These are phyloP conservation scores for Eremothecium cymbalariae DNA, from an alignment of 1,139 yeast species.

Conservation along the genomic window DNA sequence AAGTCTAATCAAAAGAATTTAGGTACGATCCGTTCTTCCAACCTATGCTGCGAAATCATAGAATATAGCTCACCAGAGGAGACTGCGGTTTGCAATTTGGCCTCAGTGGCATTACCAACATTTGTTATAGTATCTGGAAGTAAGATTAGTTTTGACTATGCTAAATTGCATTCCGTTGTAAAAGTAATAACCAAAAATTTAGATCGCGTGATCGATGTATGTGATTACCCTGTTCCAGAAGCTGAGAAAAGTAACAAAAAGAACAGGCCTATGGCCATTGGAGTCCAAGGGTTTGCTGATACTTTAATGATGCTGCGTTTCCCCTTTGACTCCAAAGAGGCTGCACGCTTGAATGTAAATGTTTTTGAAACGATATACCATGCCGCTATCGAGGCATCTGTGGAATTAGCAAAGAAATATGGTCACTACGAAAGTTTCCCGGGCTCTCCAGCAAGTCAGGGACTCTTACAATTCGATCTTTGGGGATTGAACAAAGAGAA, in stretches of 20 bases:
- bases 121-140: constrained; percentile 41
- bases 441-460: constrained; percentile 80
- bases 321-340: constrained; percentile 72
- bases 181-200: constrained; percentile 68
- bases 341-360: constrained; percentile 63
- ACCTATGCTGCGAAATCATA: constrained; percentile 83
- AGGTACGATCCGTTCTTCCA: constrained; percentile 81
- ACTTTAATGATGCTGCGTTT: constrained; percentile 63
- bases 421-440: constrained; percentile 62
- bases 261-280: constrained; percentile 80
- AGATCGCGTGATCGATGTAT: constrained; percentile 68
- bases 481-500: constrained; percentile 44
- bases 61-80: constrained; percentile 82
- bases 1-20: constrained; percentile 81
- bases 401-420: constrained; percentile 54
- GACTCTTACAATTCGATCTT: constrained; percentile 67
- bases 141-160: constrained; percentile 50
- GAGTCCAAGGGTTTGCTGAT: constrained; percentile 89
- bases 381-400: constrained; percentile 73
- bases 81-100: constrained; percentile 85
- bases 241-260: constrained; percentile 61
- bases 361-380: constrained; percentile 87
- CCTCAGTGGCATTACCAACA: constrained; percentile 76
- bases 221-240: constrained; percentile 67
- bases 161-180: constrained; percentile 60